Evolutionary conservation across 2,329 filamentous ascomycete genomes (phyloP), one percentile per base, ranked within the genome.

Genomic region (Rhinocladiella mackenziei): DNA sequence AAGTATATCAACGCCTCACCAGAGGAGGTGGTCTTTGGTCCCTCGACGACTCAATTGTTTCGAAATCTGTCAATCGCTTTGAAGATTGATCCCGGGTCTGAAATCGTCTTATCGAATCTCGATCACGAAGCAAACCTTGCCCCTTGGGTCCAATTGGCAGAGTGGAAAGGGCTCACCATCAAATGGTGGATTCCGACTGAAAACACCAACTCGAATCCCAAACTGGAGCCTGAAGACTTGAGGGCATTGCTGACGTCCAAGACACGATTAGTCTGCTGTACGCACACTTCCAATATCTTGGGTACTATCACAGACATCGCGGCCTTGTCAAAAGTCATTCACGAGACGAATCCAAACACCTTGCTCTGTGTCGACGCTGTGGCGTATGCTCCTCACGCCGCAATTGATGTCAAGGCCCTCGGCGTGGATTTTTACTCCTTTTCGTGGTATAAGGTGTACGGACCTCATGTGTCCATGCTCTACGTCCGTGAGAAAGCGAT

Each of bases 371-470:
- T 89, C 4, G 86, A 91, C 63, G 85, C 80, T 2, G 86, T 89
- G 0, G 82, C 84, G 3, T 87, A 80, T 57, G 84, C 85, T 0
- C 86, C 86, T 0, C 86, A 91, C 61, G 72, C 84, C 3, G 69
- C 69, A 5, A 65, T 91, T 8, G 81, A 91, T 60, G 81, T 89
- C 3, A 72, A 77, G 51, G 77, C 67, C 0, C 69, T 87, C 0
- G 84, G 75, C 1, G 81, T 84, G 0, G 86, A 91, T 59, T 81
- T 89, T 55, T 91, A 89, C 62, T 67, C 73, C n/a, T 87, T 89
- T 59, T 81, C 75, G 0, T 89, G 84, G 85, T 89, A 89, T 66
- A 91, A 91, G 62, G 78, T 89, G 1, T 89, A 84, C 58, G 86
- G 85, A 0, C 85, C 86, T 1, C 86, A 89, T 55, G 72, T 89